Base-by-base conservation (phyloP, 768 basidiomycete species). In the Trametes maxima region DNA sequence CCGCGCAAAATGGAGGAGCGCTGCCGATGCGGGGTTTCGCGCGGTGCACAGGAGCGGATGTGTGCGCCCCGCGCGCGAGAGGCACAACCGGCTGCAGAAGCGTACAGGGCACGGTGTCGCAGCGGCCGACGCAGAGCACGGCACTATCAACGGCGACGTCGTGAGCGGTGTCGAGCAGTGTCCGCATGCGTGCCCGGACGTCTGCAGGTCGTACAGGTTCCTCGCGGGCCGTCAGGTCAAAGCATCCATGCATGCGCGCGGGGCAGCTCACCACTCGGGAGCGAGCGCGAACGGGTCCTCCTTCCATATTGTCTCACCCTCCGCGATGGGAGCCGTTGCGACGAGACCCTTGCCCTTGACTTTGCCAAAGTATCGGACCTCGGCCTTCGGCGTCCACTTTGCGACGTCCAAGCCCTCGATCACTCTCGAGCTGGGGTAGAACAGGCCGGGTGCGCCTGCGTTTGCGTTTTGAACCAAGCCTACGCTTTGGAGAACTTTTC, bases 331-430 rank as follows among this genome's bases (percentile, higher is more conserved):
- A 51, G 85, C 82, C 36, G 74, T 82, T 1, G 92, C 91, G 0
- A 95, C 83, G 37, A 96, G 77, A 0, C 94, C 94, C 68, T 95
- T 95, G 2, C 94, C 94, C 68, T 88, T 94, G 59, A 78, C 77
- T 62, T 80, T 79, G 49, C 84, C 79, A 68, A 93, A 93, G 73
- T 85, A 81, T 68, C 78, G 82, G 6, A 92, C 89, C 45, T 82
- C 77, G 11, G 90, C 80, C 67, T 87, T 89, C 13, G 72, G 70
- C 22, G 85, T 85, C 83, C 87, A 90, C 57, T 79, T 82, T 3
- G 73, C 60, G 35, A 89, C 72, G 67, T 93, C 85, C 7, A 95
- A 78, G 22, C 79, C 77, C 25, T 84, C 74, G 63, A 92, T 85
- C 37, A 93, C 66, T 11, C 79, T 78, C 2, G 90, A 92, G n/a